These are phyloP conservation scores for Geotrichum cucujoidarum DNA, from an alignment of 1,139 yeast species.

Conservation along the genomic window DNA sequence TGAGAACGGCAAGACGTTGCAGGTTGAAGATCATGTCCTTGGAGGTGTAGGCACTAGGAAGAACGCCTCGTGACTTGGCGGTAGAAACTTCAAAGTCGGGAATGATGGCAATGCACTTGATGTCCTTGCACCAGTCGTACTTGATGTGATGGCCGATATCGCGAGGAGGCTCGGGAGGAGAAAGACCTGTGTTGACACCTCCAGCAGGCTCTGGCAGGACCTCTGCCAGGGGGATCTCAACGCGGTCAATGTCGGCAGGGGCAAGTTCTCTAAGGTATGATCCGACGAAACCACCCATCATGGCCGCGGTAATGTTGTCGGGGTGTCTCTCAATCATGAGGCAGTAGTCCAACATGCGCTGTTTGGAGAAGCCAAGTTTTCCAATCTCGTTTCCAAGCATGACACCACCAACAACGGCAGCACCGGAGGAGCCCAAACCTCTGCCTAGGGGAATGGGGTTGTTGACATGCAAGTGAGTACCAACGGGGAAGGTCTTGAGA, in stretches of 20 bases:
- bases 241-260: slow-evolving; percentile 62
- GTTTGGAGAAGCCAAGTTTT: slow-evolving; percentile 62
- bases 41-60: slow-evolving; percentile 75
- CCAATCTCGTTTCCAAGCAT: slow-evolving; percentile 84
- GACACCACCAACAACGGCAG: slow-evolving; percentile 98
- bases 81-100: slow-evolving; percentile 94
- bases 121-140: slow-evolving; percentile 74
- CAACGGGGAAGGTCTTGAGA: slow-evolving; percentile 67
- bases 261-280: slow-evolving; percentile 79
- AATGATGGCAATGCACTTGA: slow-evolving; percentile 83
- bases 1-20: slow-evolving; percentile 67
- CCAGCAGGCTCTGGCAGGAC: slow-evolving; percentile 78
- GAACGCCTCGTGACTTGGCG: slow-evolving; percentile 81
- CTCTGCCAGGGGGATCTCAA: slow-evolving; percentile 77
- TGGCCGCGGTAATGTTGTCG: slow-evolving; percentile 95
- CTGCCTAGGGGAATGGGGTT: slow-evolving; percentile 96
- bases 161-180: slow-evolving; percentile 78
- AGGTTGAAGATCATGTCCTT: slow-evolving; percentile 84
- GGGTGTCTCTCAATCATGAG: slow-evolving; percentile 97
- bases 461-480: slow-evolving; percentile 73
- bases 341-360: slow-evolving; percentile 86
- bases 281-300: slow-evolving; percentile 98
- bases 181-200: slow-evolving; percentile 57
- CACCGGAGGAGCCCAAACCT: slow-evolving; percentile 97
- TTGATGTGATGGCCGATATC: slow-evolving; percentile 85